These are phyloP conservation scores for Rhytidhysteron rufulum DNA, from an alignment of 2,329 filamentous ascomycete genomes.

Conservation along the genomic window DNA sequence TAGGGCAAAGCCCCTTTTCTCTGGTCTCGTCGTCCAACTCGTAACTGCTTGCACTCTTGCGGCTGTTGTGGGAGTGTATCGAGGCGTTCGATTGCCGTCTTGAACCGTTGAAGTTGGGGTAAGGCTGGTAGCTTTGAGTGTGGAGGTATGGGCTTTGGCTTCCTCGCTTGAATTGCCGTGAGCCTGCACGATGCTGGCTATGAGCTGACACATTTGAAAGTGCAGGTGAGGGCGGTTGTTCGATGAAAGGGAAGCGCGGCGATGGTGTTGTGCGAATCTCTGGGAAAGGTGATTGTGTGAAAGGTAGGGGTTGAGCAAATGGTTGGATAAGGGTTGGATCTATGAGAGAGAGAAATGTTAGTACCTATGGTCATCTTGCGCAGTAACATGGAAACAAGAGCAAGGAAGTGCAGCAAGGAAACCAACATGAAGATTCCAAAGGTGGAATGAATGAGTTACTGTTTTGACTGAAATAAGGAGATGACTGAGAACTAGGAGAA, in stretches of 20 bases:
- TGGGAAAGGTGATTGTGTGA: slow-evolving; percentile 40
- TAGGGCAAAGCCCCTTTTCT: slow-evolving; percentile 71
- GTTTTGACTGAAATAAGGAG: slow-evolving; percentile 16
- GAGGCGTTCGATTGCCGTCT: slow-evolving; percentile 68
- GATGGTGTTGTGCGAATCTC: slow-evolving; percentile 39
- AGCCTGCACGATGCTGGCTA: slow-evolving; percentile 39
- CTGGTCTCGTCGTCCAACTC: slow-evolving; percentile 48
- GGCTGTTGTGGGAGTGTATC: slow-evolving; percentile 58
- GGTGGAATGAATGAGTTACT: slow-evolving; percentile 16
- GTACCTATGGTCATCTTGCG: too few relatives aligned
- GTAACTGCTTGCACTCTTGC: slow-evolving; percentile 39
- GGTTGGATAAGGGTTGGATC: slow-evolving; percentile 59
- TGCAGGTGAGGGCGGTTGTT: slow-evolving; percentile 60
- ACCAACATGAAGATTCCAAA: slow-evolving; percentile 40
- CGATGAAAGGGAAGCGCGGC: slow-evolving; percentile 39
- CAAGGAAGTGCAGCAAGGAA: slow-evolving; percentile 20
- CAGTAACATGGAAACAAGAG: too few relatives aligned
- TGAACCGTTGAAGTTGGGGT: slow-evolving; percentile 43
- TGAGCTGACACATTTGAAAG: slow-evolving; percentile 51
- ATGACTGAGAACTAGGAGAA: slow-evolving; percentile 11
- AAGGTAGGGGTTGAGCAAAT: slow-evolving; percentile 38
- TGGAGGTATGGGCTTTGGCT: slow-evolving; percentile 67
- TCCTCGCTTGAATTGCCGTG: slow-evolving; percentile 44
- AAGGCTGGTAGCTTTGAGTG: slow-evolving; percentile 52
- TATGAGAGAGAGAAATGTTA: slow-evolving; percentile 21